Base-by-base conservation (phyloP, 495 filamentous ascomycete genomes). In the Podospora comata region DNA sequence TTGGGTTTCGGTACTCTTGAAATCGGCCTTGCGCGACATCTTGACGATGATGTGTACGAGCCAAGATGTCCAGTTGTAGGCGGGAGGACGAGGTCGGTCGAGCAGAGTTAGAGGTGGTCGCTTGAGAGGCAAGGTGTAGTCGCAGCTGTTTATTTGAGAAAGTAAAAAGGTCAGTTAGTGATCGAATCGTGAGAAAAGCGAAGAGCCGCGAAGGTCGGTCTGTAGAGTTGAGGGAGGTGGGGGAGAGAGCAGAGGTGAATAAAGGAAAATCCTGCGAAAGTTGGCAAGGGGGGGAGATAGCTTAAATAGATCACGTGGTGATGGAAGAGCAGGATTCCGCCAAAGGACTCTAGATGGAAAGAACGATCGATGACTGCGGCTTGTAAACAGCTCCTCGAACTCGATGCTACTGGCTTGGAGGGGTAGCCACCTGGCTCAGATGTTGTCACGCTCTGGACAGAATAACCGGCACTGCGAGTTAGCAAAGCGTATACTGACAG, bases 1-100 rank as follows among this genome's bases (percentile, higher is more conserved):
- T 67, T 79, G 79, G 0, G 78, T 73, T 72, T 86, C 84, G 70
- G 80, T 83, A 16, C 73, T 79, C 39, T 78, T 80, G 73, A 85
- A 87, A 63, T 84, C 85, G 2, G 75, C 53, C 19, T 30, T 61
- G 65, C 61, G 9, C 15, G 60, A n/a, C 20, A 74, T 72, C 78
- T 81, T 83, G 32, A 34, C 26, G 56, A n/a, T 63, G 28, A 30
- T 19, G 26, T 66, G 27, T 23, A 23, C 23, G 9, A n/a, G 58
- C 19, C 3, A n/a, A 27, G 27, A 62, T 32, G 23, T 6, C 7
- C 13, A 20, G 58, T 20, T 26, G 1, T 32, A 58, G 55, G n/a
- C n/a, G 55, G 55, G 7, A 20, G 18, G n/a, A 19, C 13, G 55
- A 58, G 18, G n/a, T 9, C 7, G 19, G n/a, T 20, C 1, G 11